Evolutionary conservation across 169 alveolate species (phyloP), one percentile per base, ranked within the genome.

Genomic region (Theileria parva): DNA sequence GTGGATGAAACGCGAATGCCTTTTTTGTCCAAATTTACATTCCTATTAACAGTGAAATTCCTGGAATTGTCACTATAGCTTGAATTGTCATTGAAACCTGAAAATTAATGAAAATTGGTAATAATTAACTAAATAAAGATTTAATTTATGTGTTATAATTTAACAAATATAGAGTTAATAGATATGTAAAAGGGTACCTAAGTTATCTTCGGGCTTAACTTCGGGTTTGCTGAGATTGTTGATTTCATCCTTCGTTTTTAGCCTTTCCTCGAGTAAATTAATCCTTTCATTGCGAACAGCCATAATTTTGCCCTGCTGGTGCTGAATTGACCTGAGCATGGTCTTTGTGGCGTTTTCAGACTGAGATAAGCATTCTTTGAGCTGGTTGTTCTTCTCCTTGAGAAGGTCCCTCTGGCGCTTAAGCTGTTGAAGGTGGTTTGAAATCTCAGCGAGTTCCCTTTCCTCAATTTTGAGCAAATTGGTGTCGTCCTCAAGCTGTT

Each of bases 261-360:
- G 80, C 70, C 66, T 39, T 15, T 79, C 72, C 72, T 83, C 89
- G 37, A 83, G 70, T 27, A 83, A 44, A 21, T 68, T 78, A 19
- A 83, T 76, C 30, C 77, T 2, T 51, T 73, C 74, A 21, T 69
- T 44, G 68, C 65, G 25, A 21, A 63, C 77, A 30, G 70, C 55
- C 27, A 57, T 37, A 5, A 85, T 73, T 32, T 74, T 78, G 74
- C 59, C 68, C 44, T 78, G 91, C 68, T 85, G 86, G 60, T 32
- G 75, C 39, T 63, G 37, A 13, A 85, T 34, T 25, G 91, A 77
- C 0, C 91, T 60, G 61, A 85, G 64, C 87, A 85, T 85, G 44
- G 87, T 85, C 71, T 77, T 74, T 25, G 78, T 74, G 12, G 91
- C 87, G 65, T 71, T 72, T 51, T 85, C 91, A n/a, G 86, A 70